Evolutionary conservation across 345 rosid genomes (phyloP).

Genomic region (Syzygium grande): DNA sequence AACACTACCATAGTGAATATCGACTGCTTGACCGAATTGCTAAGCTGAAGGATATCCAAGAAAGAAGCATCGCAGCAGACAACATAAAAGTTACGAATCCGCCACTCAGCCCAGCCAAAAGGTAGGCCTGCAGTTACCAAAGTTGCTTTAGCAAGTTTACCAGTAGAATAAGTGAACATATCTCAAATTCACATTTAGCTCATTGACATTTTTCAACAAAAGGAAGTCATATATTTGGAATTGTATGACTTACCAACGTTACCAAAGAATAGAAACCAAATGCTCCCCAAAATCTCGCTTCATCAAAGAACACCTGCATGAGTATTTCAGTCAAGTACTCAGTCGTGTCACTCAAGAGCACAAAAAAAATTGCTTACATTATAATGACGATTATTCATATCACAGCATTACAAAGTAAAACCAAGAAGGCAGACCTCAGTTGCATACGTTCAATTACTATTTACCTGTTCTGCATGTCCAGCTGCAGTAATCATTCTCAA

Average conservation of each 20-base stretch:
- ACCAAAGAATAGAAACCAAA: conserved; percentile 66
- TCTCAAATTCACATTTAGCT: not conserved
- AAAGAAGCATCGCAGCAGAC: conserved; percentile 63
- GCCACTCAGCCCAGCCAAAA: conserved; percentile 72
- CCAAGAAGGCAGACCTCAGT: not conserved
- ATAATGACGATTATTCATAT: not conserved
- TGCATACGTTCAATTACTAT: not conserved
- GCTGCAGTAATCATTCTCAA: not conserved
- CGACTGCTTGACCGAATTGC: conserved; percentile 37
- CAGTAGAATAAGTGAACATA: not conserved
- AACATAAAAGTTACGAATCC: conserved; percentile 69
- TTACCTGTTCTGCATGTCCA: not conserved
- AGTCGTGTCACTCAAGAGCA: not conserved
- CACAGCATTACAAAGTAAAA: not conserved
- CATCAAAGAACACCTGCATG: conserved; percentile 54
- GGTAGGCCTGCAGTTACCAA: conserved; percentile 55
- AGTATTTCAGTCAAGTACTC: not conserved
- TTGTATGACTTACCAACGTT: conserved; percentile 49
- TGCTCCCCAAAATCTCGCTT: conserved; percentile 99
- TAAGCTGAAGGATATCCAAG: conserved; percentile 62
- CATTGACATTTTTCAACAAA: not conserved
- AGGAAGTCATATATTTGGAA: not conserved
- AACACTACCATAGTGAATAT: conserved; percentile 47
- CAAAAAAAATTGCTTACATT: not conserved
- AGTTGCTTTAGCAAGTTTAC: conserved; percentile 18